Conservation (phyloP, 2,329 filamentous ascomycete genomes). For the Scedosporium aurantiacum region DNA sequence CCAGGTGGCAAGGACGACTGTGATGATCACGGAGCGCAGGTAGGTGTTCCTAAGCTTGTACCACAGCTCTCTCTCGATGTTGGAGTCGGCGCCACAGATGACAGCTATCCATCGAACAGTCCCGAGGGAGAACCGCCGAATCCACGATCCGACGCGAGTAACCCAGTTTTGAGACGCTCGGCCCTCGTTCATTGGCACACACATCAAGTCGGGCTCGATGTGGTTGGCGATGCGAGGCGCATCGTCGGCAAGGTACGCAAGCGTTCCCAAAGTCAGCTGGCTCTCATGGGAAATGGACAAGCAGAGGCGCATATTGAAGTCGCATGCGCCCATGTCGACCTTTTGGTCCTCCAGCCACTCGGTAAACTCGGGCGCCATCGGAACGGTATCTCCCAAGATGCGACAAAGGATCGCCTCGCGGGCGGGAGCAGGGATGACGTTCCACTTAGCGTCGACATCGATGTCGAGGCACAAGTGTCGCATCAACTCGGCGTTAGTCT, state of each 20-base stretch:
- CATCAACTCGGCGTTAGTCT: slow-evolving; percentile 20
- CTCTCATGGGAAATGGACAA: slow-evolving; percentile 5
- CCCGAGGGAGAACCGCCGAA: not conserved
- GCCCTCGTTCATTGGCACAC: slow-evolving; percentile 14
- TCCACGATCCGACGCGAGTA: not conserved
- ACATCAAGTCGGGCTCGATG: slow-evolving; percentile 10
- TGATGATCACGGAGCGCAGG: slow-evolving; percentile 14
- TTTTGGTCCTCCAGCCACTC: slow-evolving; percentile 15
- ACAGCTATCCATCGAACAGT: slow-evolving; percentile 21
- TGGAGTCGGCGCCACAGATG: slow-evolving; percentile 21
- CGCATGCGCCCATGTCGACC: slow-evolving; percentile 16
- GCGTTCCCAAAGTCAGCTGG: slow-evolving; percentile 11
- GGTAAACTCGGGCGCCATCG: slow-evolving; percentile 14
- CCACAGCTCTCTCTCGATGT: slow-evolving; percentile 24
- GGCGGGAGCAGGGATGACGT: slow-evolving; percentile 16
- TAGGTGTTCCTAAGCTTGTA: slow-evolving; percentile 19
- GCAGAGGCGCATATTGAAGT: slow-evolving; percentile 17
- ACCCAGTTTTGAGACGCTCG: not conserved
- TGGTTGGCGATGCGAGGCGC: slow-evolving; percentile 7
- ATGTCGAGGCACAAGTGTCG: slow-evolving; percentile 21
- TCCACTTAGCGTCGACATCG: slow-evolving; percentile 22
- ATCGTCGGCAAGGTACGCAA: slow-evolving; percentile 4
- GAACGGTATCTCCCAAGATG: slow-evolving; percentile 16
- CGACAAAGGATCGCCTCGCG: slow-evolving; percentile 20
- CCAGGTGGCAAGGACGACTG: slow-evolving; percentile 19